Evolutionary conservation across 148 eudicot species (phyloP).

Genomic region (Rhododendron ovatum): DNA sequence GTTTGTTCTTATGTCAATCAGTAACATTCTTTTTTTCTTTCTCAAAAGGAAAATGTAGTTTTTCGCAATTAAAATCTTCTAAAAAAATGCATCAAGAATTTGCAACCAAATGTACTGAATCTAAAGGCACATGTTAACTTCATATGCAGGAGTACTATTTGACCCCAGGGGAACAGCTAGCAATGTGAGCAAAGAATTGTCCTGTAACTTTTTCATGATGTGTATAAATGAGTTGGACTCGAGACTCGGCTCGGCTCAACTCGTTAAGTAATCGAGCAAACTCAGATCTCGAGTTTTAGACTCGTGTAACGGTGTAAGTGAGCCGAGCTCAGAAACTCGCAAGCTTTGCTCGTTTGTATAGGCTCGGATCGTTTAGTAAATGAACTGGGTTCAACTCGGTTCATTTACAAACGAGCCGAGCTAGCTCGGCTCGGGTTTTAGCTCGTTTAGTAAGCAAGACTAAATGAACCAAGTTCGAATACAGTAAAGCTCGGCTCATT

Average conservation of each 20-base stretch:
- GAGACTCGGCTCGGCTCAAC: background rate
- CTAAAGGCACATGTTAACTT: background rate
- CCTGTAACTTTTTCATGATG: background rate
- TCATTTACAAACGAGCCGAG: background rate
- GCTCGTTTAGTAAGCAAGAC: no score
- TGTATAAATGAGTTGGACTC: background rate
- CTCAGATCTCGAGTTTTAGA: background rate
- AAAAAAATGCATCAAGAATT: background rate
- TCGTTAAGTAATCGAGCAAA: background rate
- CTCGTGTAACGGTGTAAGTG: background rate
- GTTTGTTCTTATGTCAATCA: background rate
- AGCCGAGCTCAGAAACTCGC: background rate
- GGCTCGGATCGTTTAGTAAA: background rate
- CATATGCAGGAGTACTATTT: background rate
- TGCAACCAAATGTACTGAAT: background rate
- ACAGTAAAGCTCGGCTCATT: no score
- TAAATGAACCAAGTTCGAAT: no score
- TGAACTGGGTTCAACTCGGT: background rate
- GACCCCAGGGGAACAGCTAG: background rate
- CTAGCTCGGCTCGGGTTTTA: no score
- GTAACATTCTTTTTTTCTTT: background rate
- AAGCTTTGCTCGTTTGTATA: background rate
- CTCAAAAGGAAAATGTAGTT: background rate
- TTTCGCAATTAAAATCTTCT: background rate
- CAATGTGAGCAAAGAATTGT: background rate